Evolutionary conservation across 73 alveolate genomes (phyloP), one percentile per base, ranked within the genome.

Genomic region (Effrenium voratum): DNA sequence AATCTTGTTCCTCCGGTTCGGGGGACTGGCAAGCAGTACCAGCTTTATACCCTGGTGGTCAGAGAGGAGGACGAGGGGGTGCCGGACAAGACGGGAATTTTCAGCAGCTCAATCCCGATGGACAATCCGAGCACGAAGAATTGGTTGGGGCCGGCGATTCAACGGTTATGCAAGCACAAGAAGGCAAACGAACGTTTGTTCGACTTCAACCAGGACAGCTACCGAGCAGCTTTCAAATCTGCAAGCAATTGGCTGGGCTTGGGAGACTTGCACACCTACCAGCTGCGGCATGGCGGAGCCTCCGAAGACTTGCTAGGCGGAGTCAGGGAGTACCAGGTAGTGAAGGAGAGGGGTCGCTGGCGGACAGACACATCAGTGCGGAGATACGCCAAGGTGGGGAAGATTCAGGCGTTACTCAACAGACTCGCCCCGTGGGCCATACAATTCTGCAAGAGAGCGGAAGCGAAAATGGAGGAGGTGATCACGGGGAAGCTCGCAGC

Each of bases 341-440:
- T 46, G 76, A 82, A 82, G 52, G 63, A 46, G 52, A 22, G 93
- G 15, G 93, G 93, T 5, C 44, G 93, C 0, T 82, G 93, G 93
- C 15, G 10, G 76, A 49, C 93, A 28, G 68, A 46, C 91, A 19
- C 15, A 0, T 16, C 45, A 0, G 91, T 79, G 44, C 34, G 68
- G 13, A 38, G 93, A n/a, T 82, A 82, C 75, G 36, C 93, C 76
- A 82, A 82, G 36, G 32, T n/a, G 1, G 93, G 76, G 38, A 82
- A 82, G 93, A 46, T 82, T 24, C 93, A 49, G 52, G 24, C n/a
- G n/a, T n/a, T 59, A 49, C 40, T 86, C 38, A 60, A 43, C 47
- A 28, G 45, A 66, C 16, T 60, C 68, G 70, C 81, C 34, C 68
- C 72, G 2, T 82, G 93, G 93, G 77, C 77, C 30, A 34, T 34